Base-by-base conservation (phyloP, 2,329 filamentous ascomycete genomes). In the Pyrenophora teres region DNA sequence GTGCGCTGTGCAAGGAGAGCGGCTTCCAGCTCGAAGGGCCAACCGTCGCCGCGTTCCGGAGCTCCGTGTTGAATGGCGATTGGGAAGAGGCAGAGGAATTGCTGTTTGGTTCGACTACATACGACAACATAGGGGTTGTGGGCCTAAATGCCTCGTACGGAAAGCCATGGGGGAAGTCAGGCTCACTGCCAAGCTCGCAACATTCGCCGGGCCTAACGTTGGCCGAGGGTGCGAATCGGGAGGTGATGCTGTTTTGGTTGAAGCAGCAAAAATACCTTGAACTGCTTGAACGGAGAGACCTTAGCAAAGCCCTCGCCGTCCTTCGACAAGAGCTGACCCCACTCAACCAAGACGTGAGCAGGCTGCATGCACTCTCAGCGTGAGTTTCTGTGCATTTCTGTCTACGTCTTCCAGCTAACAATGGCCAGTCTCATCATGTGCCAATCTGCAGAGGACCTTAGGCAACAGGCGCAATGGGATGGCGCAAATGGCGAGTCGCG, bases 231-330 rank as follows among this genome's bases (percentile, higher is more conserved):
- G 88, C 90, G 6, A 88, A 96, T 64, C 82, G 83, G 50, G 85
- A 87, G 60, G 81, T 88, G 45, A 93, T 99, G 88, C 83, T 87
- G 40, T 97, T 97, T 72, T 87, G 87, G 79, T 80, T 99, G 65
- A 84, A 93, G 58, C 89, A 96, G 70, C 94, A 99, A 71, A 97
- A 97, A 73, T 99, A 93, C 65, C 79, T 99, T 25, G 94, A 99
- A 76, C 78, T 96, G 7, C 77, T 99, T 37, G 92, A 97, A 72
- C 79, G 81, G 64, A 81, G 86, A 60, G 87, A 97, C 63, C 83
- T 90, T 7, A 81, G 81, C 12, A 81, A 82, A 44, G 94, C 93
- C 6, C 79, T 99, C 50, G 81, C 82, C 66, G 91, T 97, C n/a
- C 81, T 99, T 39, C 86, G 94, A 16, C 86, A 85, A 57, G 93